These are phyloP conservation scores for Zalerion maritima DNA, from an alignment of 495 filamentous ascomycete species.

Conservation along the genomic window DNA sequence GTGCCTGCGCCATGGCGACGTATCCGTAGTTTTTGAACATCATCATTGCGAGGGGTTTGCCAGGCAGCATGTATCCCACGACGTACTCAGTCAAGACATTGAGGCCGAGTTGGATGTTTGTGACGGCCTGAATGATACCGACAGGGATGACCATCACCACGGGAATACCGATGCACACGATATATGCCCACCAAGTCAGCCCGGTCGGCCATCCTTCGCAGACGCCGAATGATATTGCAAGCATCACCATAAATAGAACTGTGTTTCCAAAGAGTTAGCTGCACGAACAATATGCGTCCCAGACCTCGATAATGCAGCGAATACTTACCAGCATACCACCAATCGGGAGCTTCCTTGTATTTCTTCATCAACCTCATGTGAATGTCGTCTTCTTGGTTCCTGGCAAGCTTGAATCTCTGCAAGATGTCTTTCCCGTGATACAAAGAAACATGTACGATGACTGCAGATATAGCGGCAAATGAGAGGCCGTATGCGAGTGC, in stretches of 20 bases:
- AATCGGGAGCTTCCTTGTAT: constrained; percentile 39
- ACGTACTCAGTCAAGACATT: constrained; percentile 59
- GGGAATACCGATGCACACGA: constrained; percentile 43
- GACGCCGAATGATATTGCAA: constrained; percentile 36
- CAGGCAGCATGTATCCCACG: constrained; percentile 53
- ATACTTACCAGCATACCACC: constrained; percentile 38
- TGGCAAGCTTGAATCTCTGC: constrained; percentile 32
- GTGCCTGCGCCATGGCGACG: constrained; percentile 43
- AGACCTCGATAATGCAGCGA: constrained; percentile 27
- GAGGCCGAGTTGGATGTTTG: constrained; percentile 51
- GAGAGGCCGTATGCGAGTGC: constrained; percentile 50
- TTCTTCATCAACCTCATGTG: constrained; percentile 49
- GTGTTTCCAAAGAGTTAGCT: constrained; percentile 9
- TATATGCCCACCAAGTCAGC: constrained; percentile 49
- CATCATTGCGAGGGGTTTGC: constrained; percentile 52
- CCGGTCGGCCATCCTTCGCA: constrained; percentile 49
- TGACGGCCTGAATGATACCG: constrained; percentile 47
- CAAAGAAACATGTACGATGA: constrained; percentile 43
- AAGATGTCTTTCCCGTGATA: constrained; percentile 50
- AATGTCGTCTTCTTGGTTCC: constrained; percentile 48
- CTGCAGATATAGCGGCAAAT: constrained; percentile 52
- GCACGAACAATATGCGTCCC: constrained; percentile 12
- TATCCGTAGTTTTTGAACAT: constrained; percentile 64
- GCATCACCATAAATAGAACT: constrained; percentile 19
- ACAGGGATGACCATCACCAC: constrained; percentile 39